phyloP scores from a whole-genome alignment of 2,329 filamentous ascomycete genomes.

The Penicillium sp. region DNA sequence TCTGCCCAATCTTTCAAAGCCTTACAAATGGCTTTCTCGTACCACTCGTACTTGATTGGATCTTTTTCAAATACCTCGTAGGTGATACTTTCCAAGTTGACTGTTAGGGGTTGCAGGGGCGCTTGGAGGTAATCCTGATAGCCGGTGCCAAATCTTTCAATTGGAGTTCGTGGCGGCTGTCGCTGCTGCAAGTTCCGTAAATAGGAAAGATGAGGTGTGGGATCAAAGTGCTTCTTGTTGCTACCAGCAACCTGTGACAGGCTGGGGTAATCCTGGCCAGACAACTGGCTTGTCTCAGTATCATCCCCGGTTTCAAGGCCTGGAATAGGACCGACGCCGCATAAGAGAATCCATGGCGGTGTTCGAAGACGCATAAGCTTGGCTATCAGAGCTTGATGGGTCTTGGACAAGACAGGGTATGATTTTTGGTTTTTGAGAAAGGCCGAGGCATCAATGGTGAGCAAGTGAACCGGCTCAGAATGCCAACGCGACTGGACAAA shows the following conservation, averaged over 20 bases:
- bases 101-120: constrained; percentile 88
- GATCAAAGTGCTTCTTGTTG: constrained; percentile 55
- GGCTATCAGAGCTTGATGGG: constrained; percentile 59
- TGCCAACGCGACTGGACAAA: constrained; percentile 62
- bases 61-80: constrained; percentile 99
- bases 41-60: constrained; percentile 96
- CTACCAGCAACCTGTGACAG: constrained; percentile 64
- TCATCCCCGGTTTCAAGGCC: constrained; percentile 39
- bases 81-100: constrained; percentile 94
- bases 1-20: constrained; percentile 78
- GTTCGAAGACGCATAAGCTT: constrained; percentile 59
- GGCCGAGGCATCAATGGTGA: constrained; percentile 53
- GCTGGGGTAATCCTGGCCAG: constrained; percentile 61
- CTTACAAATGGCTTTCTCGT: constrained; percentile 79
- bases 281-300: constrained; percentile 15
- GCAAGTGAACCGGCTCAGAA: constrained; percentile 61
- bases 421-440: constrained; percentile 62
- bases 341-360: constrained; percentile 62
- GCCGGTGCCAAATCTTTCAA: constrained; percentile 68
- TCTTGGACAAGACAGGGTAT: constrained; percentile 59
- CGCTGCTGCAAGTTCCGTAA: constrained; percentile 80
- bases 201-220: constrained; percentile 73
- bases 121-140: constrained; percentile 96
- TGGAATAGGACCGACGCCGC: constrained; percentile 58
- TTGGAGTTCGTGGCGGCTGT: constrained; percentile 65